A percentile compares a stretch with the other conserved stretches of the same genome.
phyloP scores from a whole-genome alignment of 1,284 basidiomycete species.

The Pisolithus thermaeus region DNA sequence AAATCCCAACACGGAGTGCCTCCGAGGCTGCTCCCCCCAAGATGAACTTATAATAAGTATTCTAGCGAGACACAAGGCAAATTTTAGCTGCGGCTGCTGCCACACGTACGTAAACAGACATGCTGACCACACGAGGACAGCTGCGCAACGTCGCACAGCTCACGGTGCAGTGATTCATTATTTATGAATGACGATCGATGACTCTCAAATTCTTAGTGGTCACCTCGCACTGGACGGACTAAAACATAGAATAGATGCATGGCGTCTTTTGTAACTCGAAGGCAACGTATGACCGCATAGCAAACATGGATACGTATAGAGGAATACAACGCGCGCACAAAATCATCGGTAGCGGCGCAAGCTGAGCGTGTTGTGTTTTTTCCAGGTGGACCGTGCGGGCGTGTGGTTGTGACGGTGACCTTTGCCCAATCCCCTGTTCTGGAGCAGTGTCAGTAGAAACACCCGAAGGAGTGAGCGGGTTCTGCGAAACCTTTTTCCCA shows the following conservation, averaged over 20 bases:
- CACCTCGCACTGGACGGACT: background rate
- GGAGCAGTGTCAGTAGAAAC: constrained; percentile 12
- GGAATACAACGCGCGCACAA: constrained; percentile 6
- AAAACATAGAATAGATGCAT: constrained; percentile 3
- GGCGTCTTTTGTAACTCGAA: constrained; percentile 9
- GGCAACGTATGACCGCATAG: constrained; percentile 17
- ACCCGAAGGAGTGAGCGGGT: background rate
- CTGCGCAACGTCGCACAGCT: background rate
- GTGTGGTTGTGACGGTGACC: constrained; percentile 95
- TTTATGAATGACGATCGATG: too few relatives aligned
- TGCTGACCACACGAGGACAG: constrained; percentile 18
- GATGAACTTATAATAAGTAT: background rate
- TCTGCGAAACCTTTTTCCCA: constrained; percentile 77
- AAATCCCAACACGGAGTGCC: background rate
- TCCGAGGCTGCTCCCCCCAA: background rate
- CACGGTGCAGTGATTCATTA: too few relatives aligned
- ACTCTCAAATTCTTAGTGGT: too few relatives aligned
- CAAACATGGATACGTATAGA: constrained; percentile 12
- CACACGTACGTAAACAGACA: constrained; percentile 11
- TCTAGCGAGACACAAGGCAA: too few relatives aligned
- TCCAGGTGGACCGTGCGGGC: constrained; percentile 89
- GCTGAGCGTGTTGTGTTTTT: constrained; percentile 97
- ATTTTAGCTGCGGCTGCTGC: background rate
- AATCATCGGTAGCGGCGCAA: constrained; percentile 95
- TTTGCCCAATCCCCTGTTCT: constrained; percentile 94